Evolutionary conservation across 2,329 filamentous ascomycete genomes (phyloP).

Genomic region (Stagonosporopsis chrysanthemi): DNA sequence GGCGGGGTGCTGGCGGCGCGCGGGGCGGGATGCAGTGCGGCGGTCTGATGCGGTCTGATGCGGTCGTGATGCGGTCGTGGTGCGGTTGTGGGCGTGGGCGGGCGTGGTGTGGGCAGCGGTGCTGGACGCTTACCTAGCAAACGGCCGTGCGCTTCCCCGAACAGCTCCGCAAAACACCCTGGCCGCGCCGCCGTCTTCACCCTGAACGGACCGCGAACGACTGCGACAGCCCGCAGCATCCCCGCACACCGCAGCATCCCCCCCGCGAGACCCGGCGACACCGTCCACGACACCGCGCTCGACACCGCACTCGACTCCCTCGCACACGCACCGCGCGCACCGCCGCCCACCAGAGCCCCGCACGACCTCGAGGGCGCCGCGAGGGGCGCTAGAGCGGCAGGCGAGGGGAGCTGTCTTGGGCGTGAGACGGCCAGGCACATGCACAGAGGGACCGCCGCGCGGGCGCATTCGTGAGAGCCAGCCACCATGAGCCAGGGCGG

Average conservation of each 20-base stretch:
- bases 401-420: conserved; percentile 31
- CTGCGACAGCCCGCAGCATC: too few species aligned
- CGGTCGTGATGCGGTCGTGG: too few species aligned
- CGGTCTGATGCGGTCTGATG: too few species aligned
- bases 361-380: conserved; percentile 20
- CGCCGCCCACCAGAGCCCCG: conserved; percentile 25
- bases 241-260: not conserved
- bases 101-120: not conserved
- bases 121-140: conserved; percentile 3
- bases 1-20: too few species aligned
- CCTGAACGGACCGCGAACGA: not conserved
- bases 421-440: conserved; percentile 42
- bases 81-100: too few species aligned
- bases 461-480: conserved; percentile 30
- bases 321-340: conserved; percentile 6
- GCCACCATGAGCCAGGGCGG: conserved; percentile 69
- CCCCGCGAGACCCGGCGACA: not conserved
- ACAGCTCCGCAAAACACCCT: conserved; percentile 25
- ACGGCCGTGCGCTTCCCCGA: conserved; percentile 38
- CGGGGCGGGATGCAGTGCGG: too few species aligned
- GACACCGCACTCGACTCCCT: too few species aligned
- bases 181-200: not conserved
- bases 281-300: conserved; percentile 4
- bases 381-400: conserved; percentile 39
- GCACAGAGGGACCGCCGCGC: conserved; percentile 30